phyloP scores from a whole-genome alignment of 176 grass and related monocot species.

The Avena eriantha region DNA sequence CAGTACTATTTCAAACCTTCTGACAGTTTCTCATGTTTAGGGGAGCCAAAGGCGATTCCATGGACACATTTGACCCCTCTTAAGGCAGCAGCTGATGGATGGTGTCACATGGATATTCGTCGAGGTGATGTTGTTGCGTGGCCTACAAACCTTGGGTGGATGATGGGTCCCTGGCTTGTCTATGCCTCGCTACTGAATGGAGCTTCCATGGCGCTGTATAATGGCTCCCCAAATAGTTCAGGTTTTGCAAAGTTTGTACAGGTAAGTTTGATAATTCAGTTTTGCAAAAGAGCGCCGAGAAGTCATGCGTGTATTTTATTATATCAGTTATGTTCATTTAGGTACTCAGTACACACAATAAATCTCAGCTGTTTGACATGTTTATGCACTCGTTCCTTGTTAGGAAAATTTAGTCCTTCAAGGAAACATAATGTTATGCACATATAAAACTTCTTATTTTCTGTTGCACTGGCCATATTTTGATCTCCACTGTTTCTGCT shows the following conservation, averaged over 20 bases:
- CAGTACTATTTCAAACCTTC: constrained; percentile 1
- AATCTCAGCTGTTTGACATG: constrained; percentile 4
- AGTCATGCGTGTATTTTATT: neutral
- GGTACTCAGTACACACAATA: neutral
- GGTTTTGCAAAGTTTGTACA: constrained; percentile 97
- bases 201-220: constrained; percentile 93
- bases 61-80: constrained; percentile 92
- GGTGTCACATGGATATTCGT: constrained; percentile 93
- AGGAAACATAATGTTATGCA: constrained; percentile 13
- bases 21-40: constrained; percentile 50
- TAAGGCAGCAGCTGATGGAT: constrained; percentile 96
- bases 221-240: constrained; percentile 79
- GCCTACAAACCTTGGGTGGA: constrained; percentile 99
- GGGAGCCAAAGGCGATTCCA: constrained; percentile 96
- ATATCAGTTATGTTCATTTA: constrained; percentile 5
- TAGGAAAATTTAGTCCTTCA: constrained; percentile 8
- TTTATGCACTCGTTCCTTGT: neutral
- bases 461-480: constrained; percentile 8
- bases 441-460: constrained; percentile 35
- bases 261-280: constrained; percentile 52
- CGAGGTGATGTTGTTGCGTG: constrained; percentile 96
- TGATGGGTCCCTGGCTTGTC: constrained; percentile 99
- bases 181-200: constrained; percentile 94
- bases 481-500: constrained; percentile 1
- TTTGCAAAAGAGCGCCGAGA: neutral